Evolutionary conservation across 2,329 filamentous ascomycete species (phyloP), one percentile per base, ranked within the genome.

Genomic region (Myriosclerotinia curreyana): DNA sequence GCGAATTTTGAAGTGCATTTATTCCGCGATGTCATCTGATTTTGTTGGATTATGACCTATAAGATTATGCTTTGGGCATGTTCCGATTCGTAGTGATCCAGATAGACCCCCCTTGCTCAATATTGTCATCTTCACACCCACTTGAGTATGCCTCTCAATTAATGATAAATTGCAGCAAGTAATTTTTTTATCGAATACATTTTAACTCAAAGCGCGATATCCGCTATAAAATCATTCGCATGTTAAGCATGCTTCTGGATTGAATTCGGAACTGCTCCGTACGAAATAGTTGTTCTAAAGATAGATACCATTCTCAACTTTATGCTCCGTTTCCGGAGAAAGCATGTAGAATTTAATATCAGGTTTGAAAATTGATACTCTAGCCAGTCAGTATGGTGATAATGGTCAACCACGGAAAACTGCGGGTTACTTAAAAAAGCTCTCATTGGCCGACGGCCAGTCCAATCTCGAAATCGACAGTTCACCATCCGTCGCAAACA

Each of bases 51-150:
- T n/a, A 48, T 59, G 42, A 53, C 14, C n/a, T 9, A 48, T 9
- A 48, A 48, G n/a, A 14, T 28, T n/a, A 14, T 36, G 14, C 55
- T 36, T 59, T 49, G 42, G 14, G 2, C 14, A 5, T 36, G 20
- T 59, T 36, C 55, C 55, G 42, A 59, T 59, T 59, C 28, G 55
- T 34, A 36, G 20, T 34, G 9, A 11, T 58, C 31, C 40, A 48
- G 4, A 48, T n/a, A 22, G 20, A 7, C 25, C n/a, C 7, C 38
- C 28, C 54, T 36, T 58, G 28, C 34, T 22, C 20, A 20, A 17
- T 36, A 34, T 48, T 58, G 7, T 11, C 42, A 48, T 34, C 42
- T 34, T 48, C 42, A 44, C 6, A 34, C 40, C 42, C 54, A 31
- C 40, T 22, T 25, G 42, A 25, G 14, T 3, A 48, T 22, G 28